A percentile compares a stretch with the other conserved stretches of the same genome.
phyloP scores from a whole-genome alignment of 73 alveolate species.

The Paramecium octaurelia region DNA sequence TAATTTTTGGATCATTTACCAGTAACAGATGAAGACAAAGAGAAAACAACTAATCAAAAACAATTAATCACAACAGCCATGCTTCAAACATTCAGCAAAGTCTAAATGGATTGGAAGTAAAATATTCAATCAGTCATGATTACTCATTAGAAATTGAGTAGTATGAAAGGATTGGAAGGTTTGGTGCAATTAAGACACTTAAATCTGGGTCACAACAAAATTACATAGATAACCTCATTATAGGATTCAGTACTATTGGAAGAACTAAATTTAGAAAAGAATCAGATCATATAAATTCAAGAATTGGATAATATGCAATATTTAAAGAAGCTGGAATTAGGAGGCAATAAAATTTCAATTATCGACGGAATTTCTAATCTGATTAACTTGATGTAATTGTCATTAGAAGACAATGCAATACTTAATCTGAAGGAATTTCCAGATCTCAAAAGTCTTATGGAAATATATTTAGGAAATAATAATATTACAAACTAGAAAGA shows the following conservation, averaged over 20 bases:
- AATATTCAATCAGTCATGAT: slow-evolving; percentile 65
- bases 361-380: slow-evolving; percentile 52
- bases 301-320: slow-evolving; percentile 72
- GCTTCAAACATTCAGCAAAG: slow-evolving; percentile 42
- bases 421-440: slow-evolving; percentile 82
- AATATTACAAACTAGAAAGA: slow-evolving; percentile 75
- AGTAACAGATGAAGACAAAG: slow-evolving; percentile 67
- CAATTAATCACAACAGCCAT: slow-evolving; percentile 20
- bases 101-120: slow-evolving; percentile 68
- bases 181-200: slow-evolving; percentile 71
- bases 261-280: slow-evolving; percentile 89
- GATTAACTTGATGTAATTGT: slow-evolving; percentile 77
- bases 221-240: slow-evolving; percentile 83
- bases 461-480: slow-evolving; percentile 93
- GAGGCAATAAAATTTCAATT: slow-evolving; percentile 79
- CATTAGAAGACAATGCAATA: slow-evolving; percentile 91
- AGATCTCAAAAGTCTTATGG: slow-evolving; percentile 80
- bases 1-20: slow-evolving; percentile 65
- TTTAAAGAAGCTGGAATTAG: slow-evolving; percentile 83
- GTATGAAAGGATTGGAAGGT: slow-evolving; percentile 67
- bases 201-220: slow-evolving; percentile 81
- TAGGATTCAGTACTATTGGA: slow-evolving; percentile 81
- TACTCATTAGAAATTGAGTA: slow-evolving; percentile 66
- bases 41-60: slow-evolving; percentile 22
- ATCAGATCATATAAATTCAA: slow-evolving; percentile 79